Base-by-base conservation (phyloP, 768 basidiomycete species). In the Suillus paluster region DNA sequence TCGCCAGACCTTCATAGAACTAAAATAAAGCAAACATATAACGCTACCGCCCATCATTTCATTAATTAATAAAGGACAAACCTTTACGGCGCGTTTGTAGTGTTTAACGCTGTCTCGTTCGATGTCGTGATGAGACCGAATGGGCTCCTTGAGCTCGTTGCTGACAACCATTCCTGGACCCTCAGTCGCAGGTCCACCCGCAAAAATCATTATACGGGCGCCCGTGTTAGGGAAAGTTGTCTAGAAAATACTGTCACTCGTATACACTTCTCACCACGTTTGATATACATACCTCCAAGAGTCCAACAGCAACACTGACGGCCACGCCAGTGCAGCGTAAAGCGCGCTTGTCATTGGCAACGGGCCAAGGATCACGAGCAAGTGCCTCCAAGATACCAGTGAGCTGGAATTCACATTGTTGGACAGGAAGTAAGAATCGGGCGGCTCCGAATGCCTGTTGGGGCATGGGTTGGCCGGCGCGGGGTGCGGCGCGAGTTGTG, bases 41-140 rank as follows among this genome's bases (percentile, higher is more conserved):
- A 59, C 21, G 25, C 27, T 7, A 46, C 15, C 14, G n/a, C 8
- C 21, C 17, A 38, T 11, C 7, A 17, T 23, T 17, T 44, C 17
- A 1, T 15, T 17, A 58, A 27, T 19, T 1, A n/a, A n/a, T n/a
- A n/a, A 56, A 38, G 21, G 11, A 68, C 81, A 55, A 63, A 96
- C 97, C 88, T 99, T 99, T 64, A 88, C 86, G 15, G 97, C 95
- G 49, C 95, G 90, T 79, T 98, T 99, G 81, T 90, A 99, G 73
- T 99, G 95, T 77, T 98, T 99, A 48, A 91, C 96, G 64, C 87
- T 91, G 74, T 99, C 97, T 21, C 95, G 84, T 70, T 99, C 97
- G 69, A 99, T 99, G 71, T 99, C 97, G 78, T 99, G 97, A 73
- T 99, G 97, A 9, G 95, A 97, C 58, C 97, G 91, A 64, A 99